Evolutionary conservation across 2,329 filamentous ascomycete species (phyloP).

Genomic region (Elsinoe perseae): DNA sequence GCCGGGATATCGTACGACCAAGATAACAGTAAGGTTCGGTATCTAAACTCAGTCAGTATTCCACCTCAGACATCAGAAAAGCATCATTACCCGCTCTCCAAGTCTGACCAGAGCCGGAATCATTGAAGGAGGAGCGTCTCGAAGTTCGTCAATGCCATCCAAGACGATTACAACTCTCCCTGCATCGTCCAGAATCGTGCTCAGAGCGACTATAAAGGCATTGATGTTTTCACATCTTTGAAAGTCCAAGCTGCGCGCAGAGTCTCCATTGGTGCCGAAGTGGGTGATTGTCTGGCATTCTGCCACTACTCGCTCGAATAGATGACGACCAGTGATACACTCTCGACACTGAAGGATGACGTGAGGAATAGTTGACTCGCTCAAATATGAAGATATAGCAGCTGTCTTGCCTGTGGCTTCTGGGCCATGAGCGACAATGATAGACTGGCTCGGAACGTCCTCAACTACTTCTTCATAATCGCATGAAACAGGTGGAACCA

Average conservation of each 20-base stretch:
- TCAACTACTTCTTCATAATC: background rate
- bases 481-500: slow-evolving; percentile 29
- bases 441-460: slow-evolving; percentile 51
- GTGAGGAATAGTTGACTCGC: slow-evolving; percentile 44
- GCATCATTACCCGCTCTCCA: slow-evolving; percentile 58
- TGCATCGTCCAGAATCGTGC: slow-evolving; percentile 51
- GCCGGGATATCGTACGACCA: slow-evolving; percentile 66
- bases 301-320: slow-evolving; percentile 63
- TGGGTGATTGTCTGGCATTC: slow-evolving; percentile 38
- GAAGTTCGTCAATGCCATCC: slow-evolving; percentile 77
- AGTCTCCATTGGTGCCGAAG: slow-evolving; percentile 18
- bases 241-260: slow-evolving; percentile 37
- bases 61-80: slow-evolving; percentile 19
- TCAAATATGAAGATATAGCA: slow-evolving; percentile 57
- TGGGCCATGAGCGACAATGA: slow-evolving; percentile 73
- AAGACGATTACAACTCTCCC: slow-evolving; percentile 71
- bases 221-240: slow-evolving; percentile 73
- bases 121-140: slow-evolving; percentile 70
- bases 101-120: slow-evolving; percentile 73
- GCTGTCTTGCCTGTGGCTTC: slow-evolving; percentile 81
- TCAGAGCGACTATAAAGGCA: slow-evolving; percentile 65
- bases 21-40: slow-evolving; percentile 65
- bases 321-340: slow-evolving; percentile 69
- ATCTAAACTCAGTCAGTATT: slow-evolving; percentile 48
- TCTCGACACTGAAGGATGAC: slow-evolving; percentile 62